Evolutionary conservation across 805 yeast species (phyloP), one percentile per base, ranked within the genome.

Genomic region (Suhomyces canberraensis): DNA sequence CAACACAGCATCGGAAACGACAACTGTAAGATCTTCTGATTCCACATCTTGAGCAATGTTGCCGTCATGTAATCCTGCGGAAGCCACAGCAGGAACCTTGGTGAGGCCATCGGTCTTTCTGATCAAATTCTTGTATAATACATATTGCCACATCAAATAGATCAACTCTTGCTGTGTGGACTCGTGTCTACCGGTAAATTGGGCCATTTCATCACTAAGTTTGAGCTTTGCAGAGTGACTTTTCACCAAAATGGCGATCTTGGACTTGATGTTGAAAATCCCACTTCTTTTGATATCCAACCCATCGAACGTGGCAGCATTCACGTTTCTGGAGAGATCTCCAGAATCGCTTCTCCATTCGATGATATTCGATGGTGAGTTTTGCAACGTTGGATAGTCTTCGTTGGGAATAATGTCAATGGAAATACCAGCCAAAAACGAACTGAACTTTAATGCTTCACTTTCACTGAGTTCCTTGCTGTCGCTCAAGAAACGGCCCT

Each of bases 101-200:
- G 61, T 46, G 35, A 55, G 53, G 13, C 51, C 35, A 18, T 57
- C 62, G 4, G 54, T 48, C 29, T 55, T 59, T 26, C 53, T 54
- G 42, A 66, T 58, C 54, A 87, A 62, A 45, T 79, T 75, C 55
- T 84, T 84, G 57, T 76, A 75, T 47, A 84, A 76, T 14, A 79
- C 73, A 54, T 87, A 88, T 58, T 84, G 88, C 88, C 95, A 88
- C 25, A 87, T 59, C 8, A 79, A 73, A 48, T 78, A 89, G 30
- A 85, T 82, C 31, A 87, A 79, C 38, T 87, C 96, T 41, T 91
- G 95, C 56, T 89, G 89, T 4, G 95, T 82, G 21, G 85, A 81
- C 56, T 87, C 95, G 18, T 71, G 65, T 24, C 78, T 72, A 16
- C 97, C 97, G 21, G 88, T 66, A 31, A 93, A 69, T 35, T 76